phyloP scores from a whole-genome alignment of 148 eudicot species.

The Pouteria glomerata region DNA sequence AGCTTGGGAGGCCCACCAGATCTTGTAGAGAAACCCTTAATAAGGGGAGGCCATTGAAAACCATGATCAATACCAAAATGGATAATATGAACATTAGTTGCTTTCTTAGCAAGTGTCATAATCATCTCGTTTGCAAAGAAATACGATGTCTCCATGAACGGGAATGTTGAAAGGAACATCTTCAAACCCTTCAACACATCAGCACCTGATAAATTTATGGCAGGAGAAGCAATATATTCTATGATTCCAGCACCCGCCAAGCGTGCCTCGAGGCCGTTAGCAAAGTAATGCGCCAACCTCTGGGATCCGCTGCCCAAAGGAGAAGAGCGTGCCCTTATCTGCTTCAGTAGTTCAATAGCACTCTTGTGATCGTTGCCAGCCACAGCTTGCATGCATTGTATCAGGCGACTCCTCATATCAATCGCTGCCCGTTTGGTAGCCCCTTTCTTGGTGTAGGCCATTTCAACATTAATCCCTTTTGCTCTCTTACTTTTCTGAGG shows the following conservation, averaged over 20 bases:
- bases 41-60: too few relatives aligned
- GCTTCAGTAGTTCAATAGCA: not conserved
- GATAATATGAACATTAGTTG: not conserved
- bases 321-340: not conserved
- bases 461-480: too few relatives aligned
- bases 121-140: too few relatives aligned
- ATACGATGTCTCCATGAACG: not conserved
- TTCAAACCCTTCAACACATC: not conserved
- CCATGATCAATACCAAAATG: too few relatives aligned
- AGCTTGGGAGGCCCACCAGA: too few relatives aligned
- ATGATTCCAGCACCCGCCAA: not conserved
- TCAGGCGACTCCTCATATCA: too few relatives aligned
- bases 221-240: not conserved
- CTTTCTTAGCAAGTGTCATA: not conserved
- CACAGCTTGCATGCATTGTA: too few relatives aligned
- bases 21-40: too few relatives aligned
- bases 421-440: too few relatives aligned
- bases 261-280: too few relatives aligned
- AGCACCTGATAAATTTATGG: not conserved
- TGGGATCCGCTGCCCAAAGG: too few relatives aligned
- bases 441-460: not conserved
- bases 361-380: not conserved
- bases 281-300: too few relatives aligned
- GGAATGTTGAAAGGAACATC: not conserved
- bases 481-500: slow-evolving; percentile 7